Percentiles rank a stretch among this genome's conserved stretches.
Conservation (phyloP, 352 stramenopile genomes). For the Chloridella minuta region DNA sequence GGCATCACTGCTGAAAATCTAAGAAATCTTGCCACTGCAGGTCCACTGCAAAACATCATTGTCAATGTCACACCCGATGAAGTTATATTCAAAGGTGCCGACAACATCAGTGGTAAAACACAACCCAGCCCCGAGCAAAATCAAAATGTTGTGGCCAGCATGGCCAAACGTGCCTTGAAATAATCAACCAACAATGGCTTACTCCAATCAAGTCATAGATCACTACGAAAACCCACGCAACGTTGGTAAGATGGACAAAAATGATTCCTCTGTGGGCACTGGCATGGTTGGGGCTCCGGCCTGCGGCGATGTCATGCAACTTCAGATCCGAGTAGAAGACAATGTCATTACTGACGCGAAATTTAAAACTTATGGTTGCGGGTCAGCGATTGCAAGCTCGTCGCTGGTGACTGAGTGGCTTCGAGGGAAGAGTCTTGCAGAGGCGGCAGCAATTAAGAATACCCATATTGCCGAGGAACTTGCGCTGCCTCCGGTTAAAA, state of each 20-base stretch:
- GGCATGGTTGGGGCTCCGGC: conserved; percentile 81
- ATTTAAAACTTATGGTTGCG: conserved; percentile 99
- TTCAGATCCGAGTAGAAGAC: conserved; percentile 28
- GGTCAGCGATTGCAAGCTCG: conserved; percentile 58
- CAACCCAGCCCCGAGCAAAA: too few species aligned
- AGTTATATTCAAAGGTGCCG: too few species aligned
- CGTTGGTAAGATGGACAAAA: conserved; percentile 49
- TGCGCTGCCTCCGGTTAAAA: conserved; percentile 82
- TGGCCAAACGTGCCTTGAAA: too few species aligned
- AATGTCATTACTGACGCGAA: conserved; percentile 57
- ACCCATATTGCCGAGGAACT: conserved; percentile 93
- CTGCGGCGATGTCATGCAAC: conserved; percentile 98
- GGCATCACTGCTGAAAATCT: too few species aligned
- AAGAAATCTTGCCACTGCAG: too few species aligned
- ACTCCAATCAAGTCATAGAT: too few species aligned
- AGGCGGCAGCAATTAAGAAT: conserved; percentile 48
- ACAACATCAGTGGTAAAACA: too few species aligned
- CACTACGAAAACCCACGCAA: too few species aligned
- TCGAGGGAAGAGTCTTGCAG: conserved; percentile 80
- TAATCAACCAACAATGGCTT: too few species aligned
- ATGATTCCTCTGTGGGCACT: conserved; percentile 68
- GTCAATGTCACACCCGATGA: too few species aligned
- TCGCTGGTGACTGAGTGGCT: conserved; percentile 29
- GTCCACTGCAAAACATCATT: too few species aligned
- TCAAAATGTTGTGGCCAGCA: too few species aligned